A percentile compares a stretch with the other conserved stretches of the same genome.
Evolutionary conservation across 768 basidiomycete genomes (phyloP).

Genomic region (Gautieria morchelliformis): DNA sequence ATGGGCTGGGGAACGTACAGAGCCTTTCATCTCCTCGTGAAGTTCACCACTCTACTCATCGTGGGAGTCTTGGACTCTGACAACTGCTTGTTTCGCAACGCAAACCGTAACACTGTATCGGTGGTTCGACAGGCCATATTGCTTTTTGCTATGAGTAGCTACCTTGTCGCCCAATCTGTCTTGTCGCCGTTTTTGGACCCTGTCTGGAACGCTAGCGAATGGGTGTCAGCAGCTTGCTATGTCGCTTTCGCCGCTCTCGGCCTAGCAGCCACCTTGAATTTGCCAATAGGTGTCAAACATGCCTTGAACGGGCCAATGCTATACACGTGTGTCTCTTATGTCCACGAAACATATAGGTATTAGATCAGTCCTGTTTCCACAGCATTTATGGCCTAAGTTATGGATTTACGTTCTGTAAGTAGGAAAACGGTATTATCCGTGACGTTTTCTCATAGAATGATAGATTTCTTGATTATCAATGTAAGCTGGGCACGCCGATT

Average conservation of each 20-base stretch:
- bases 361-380: neutral
- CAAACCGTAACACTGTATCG: constrained; percentile 38
- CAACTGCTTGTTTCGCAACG: constrained; percentile 62
- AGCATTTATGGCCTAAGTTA: constrained; percentile 52
- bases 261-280: constrained; percentile 48
- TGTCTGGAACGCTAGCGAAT: constrained; percentile 67
- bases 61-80: constrained; percentile 58
- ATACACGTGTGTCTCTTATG: constrained; percentile 40
- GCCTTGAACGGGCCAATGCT: constrained; percentile 55
- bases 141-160: constrained; percentile 43
- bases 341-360: neutral
- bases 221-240: constrained; percentile 63
- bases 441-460: constrained; percentile 7
- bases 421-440: neutral
- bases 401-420: constrained; percentile 54
- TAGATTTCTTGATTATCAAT: constrained; percentile 60
- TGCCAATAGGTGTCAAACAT: constrained; percentile 34
- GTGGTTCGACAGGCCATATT: constrained; percentile 55
- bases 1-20: constrained; percentile 60
- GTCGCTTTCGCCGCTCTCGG: constrained; percentile 55
- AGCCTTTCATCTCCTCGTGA: constrained; percentile 57
- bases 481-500: constrained; percentile 37
- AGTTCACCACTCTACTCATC: constrained; percentile 56
- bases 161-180: constrained; percentile 53
- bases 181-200: constrained; percentile 59